phyloP scores from a whole-genome alignment of 345 rosid genomes.

The Linum tenue region DNA sequence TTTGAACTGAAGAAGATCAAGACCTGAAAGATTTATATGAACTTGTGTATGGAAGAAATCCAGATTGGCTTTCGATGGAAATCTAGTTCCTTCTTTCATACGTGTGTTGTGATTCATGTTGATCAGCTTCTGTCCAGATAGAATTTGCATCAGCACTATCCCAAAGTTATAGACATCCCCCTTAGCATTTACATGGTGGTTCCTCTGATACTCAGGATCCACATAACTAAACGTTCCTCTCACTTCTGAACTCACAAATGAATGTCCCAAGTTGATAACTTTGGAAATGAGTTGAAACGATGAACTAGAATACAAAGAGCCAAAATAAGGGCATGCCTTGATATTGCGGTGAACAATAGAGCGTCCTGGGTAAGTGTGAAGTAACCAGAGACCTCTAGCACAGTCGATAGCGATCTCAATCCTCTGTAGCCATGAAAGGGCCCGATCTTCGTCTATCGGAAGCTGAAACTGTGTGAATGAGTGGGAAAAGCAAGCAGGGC shows the following conservation, averaged over 20 bases:
- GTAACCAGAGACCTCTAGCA: conserved; percentile 45
- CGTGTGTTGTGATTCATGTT: conserved; percentile 30
- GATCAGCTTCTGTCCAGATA: conserved; percentile 50
- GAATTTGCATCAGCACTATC: conserved; percentile 46
- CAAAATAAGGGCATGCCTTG: conserved; percentile 23
- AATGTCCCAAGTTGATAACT: conserved; percentile 47
- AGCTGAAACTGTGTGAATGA: too few species aligned
- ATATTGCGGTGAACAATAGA: conserved; percentile 46
- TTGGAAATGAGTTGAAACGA: conserved; percentile 20
- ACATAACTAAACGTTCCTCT: conserved; percentile 61
- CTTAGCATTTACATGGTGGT: conserved; percentile 42
- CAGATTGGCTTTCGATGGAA: background rate
- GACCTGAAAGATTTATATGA: background rate
- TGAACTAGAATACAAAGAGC: background rate
- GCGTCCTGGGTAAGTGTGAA: conserved; percentile 46
- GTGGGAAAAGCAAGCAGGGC: background rate
- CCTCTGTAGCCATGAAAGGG: conserved; percentile 44
- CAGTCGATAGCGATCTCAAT: conserved; percentile 39
- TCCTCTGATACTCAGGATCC: conserved; percentile 47
- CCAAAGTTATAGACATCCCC: conserved; percentile 57
- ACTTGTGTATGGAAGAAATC: background rate
- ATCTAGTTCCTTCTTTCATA: conserved; percentile 16
- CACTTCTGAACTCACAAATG: conserved; percentile 54
- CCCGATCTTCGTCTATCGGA: conserved; percentile 33
- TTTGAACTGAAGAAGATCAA: background rate